Percentiles rank a stretch among this genome's conserved stretches.
Conservation (phyloP, 805 yeast genomes). For the Yamadazyma scolyti region DNA sequence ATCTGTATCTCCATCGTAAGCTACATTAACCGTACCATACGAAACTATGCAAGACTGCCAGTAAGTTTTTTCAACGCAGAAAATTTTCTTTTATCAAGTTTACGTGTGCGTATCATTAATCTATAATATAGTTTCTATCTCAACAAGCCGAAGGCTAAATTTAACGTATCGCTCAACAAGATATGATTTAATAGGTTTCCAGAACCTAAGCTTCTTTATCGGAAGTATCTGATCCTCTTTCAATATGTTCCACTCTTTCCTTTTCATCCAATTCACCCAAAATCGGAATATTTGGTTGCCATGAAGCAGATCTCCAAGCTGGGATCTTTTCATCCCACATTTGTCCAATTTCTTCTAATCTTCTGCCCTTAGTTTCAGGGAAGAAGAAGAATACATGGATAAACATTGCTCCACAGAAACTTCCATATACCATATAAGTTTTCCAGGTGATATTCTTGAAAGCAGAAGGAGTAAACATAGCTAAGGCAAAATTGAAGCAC, state of each 20-base stretch:
- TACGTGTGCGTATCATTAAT: no score
- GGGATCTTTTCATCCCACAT: constrained; percentile 35
- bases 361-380: constrained; percentile 56
- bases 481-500: constrained; percentile 61
- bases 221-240: constrained; percentile 6
- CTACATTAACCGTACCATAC: constrained; percentile 3
- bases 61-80: no score
- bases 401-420: constrained; percentile 44
- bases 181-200: no score
- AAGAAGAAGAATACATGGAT: constrained; percentile 42
- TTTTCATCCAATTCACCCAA: constrained; percentile 28
- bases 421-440: constrained; percentile 51
- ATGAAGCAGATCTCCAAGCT: constrained; percentile 32
- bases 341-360: constrained; percentile 49
- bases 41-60: constrained; percentile 11
- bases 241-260: constrained; percentile 6
- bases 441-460: constrained; percentile 53
- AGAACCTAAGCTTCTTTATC: constrained; percentile 2
- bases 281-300: constrained; percentile 35
- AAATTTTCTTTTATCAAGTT: no score
- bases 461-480: constrained; percentile 57
- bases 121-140: no score
- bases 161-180: no score
- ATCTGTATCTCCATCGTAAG: constrained; percentile 7
- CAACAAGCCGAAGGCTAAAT: no score